Percentiles rank a stretch among this genome's conserved stretches.
phyloP scores from a whole-genome alignment of 2,329 filamentous ascomycete genomes.

The Zasmidium cellare region DNA sequence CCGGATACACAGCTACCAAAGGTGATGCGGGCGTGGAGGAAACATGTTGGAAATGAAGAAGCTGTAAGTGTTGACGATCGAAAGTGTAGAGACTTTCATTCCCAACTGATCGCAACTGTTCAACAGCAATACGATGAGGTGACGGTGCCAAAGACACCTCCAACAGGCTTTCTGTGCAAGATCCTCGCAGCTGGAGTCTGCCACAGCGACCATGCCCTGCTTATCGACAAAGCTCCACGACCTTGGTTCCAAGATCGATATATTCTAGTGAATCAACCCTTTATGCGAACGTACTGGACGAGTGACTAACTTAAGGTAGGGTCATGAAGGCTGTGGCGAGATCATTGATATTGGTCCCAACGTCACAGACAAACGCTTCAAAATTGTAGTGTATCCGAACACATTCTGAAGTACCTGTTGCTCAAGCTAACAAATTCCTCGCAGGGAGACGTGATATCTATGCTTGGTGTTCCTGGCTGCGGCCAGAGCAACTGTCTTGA shows the following conservation, averaged over 20 bases:
- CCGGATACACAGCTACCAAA: not conserved
- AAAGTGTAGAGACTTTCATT: no score
- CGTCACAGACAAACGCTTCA: constrained; percentile 9
- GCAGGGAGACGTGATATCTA: constrained; percentile 34
- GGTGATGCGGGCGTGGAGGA: not conserved
- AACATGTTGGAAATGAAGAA: not conserved
- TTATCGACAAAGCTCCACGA: constrained; percentile 29
- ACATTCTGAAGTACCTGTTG: constrained; percentile 5
- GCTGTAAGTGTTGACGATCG: no score
- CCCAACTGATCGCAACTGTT: no score
- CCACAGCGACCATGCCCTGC: constrained; percentile 36
- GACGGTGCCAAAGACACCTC: constrained; percentile 26
- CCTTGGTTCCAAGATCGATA: constrained; percentile 34
- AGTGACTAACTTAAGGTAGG: constrained; percentile 10
- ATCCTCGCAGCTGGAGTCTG: constrained; percentile 40
- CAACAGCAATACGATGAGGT: constrained; percentile 20
- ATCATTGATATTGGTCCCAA: constrained; percentile 18
- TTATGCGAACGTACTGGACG: not conserved
- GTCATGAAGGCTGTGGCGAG: constrained; percentile 25
- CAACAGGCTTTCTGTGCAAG: constrained; percentile 34
- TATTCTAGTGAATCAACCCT: constrained; percentile 17
- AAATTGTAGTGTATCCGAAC: constrained; percentile 1
- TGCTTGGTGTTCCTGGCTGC: constrained; percentile 38
- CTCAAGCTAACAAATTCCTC: not conserved
- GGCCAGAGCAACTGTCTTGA: constrained; percentile 36